Conservation (phyloP, 2,329 filamentous ascomycete genomes). For the Diaporthe destruens region DNA sequence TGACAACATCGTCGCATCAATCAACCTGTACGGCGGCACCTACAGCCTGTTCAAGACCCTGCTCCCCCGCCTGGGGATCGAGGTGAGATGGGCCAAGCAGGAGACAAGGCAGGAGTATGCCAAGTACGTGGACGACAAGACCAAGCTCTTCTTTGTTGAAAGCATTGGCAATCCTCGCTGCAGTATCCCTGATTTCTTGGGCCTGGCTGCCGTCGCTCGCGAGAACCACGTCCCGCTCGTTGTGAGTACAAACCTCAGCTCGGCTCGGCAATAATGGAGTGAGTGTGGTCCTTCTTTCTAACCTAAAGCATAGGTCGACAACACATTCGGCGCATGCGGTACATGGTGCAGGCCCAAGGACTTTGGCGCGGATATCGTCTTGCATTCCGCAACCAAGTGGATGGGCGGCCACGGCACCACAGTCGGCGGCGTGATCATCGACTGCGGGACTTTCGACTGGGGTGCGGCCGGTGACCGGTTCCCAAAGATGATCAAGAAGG, state of each 20-base stretch:
- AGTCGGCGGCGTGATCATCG: slow-evolving; percentile 86
- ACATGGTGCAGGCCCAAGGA: slow-evolving; percentile 90
- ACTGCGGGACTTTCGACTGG: slow-evolving; percentile 95
- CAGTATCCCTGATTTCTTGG: slow-evolving; percentile 92
- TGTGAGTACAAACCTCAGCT: slow-evolving; percentile 47
- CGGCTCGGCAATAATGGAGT: rapidly evolving
- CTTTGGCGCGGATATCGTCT: slow-evolving; percentile 92
- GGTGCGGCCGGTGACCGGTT: slow-evolving; percentile 85
- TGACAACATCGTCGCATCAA: slow-evolving; percentile 93
- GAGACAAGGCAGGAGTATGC: slow-evolving; percentile 85
- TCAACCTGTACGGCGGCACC: slow-evolving; percentile 92
- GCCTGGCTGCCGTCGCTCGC: slow-evolving; percentile 83
- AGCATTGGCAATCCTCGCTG: slow-evolving; percentile 94
- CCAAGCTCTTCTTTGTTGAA: slow-evolving; percentile 92
- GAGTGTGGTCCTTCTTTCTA: not conserved
- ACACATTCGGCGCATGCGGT: slow-evolving; percentile 94
- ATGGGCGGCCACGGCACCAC: slow-evolving; percentile 96
- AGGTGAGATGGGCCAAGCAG: slow-evolving; percentile 87
- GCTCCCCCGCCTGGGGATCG: slow-evolving; percentile 86
- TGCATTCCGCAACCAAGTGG: slow-evolving; percentile 97
- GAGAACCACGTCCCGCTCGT: slow-evolving; percentile 75
- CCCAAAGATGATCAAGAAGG: slow-evolving; percentile 91
- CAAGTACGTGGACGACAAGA: slow-evolving; percentile 88
- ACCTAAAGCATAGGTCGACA: slow-evolving; percentile 68
- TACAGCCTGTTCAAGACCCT: slow-evolving; percentile 98